Evolutionary conservation across 2,329 filamentous ascomycete species (phyloP).

Genomic region (Apiospora arundinis): DNA sequence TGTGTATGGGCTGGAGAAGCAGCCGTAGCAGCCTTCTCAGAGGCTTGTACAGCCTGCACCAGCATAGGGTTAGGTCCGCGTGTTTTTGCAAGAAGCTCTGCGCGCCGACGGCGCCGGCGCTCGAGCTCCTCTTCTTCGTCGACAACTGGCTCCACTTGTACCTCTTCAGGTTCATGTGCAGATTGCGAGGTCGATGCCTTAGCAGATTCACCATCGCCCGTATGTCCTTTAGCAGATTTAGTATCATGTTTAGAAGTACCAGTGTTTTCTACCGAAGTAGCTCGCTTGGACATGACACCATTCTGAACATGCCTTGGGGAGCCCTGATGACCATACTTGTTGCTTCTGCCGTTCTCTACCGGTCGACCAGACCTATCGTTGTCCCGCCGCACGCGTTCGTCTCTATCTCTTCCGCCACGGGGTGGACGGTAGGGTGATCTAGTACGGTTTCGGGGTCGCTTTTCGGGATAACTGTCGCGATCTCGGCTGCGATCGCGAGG

Average conservation of each 20-base stretch:
- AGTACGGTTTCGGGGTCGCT: constrained; percentile 57
- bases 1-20: constrained; percentile 50
- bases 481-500: constrained; percentile 52
- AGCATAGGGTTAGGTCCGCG: constrained; percentile 75
- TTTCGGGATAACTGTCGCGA: constrained; percentile 56
- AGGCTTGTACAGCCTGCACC: constrained; percentile 74
- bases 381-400: constrained; percentile 33
- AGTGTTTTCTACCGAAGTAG: constrained; percentile 64
- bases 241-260: constrained; percentile 66
- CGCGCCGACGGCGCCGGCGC: constrained; percentile 81
- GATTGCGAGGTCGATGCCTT: constrained; percentile 35
- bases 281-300: constrained; percentile 68
- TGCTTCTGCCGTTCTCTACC: constrained; percentile 37
- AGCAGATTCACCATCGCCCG: constrained; percentile 45
- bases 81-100: constrained; percentile 85
- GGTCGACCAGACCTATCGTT: constrained; percentile 34
- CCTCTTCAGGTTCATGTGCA: constrained; percentile 51
- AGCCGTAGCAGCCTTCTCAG: constrained; percentile 64
- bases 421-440: constrained; percentile 38
- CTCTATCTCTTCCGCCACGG: constrained; percentile 36
- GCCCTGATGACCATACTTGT: constrained; percentile 51
- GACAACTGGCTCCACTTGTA: constrained; percentile 62
- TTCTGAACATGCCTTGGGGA: constrained; percentile 56
- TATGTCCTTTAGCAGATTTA: constrained; percentile 71
- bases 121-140: constrained; percentile 87